Conservation (phyloP, 805 yeast species). For the Kodamaea restingae region DNA sequence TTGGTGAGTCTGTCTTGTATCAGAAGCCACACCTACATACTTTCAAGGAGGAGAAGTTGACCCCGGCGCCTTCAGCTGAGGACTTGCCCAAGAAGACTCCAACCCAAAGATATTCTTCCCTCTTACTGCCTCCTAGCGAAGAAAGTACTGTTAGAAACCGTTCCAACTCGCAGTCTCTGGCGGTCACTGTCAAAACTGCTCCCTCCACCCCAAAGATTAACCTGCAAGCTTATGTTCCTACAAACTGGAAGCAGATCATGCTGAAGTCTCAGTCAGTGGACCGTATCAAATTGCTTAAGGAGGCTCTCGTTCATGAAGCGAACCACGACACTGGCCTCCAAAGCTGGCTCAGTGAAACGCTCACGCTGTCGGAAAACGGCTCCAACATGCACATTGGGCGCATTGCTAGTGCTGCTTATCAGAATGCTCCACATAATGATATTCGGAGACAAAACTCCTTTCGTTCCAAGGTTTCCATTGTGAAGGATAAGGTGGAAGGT, state of each 20-base stretch:
- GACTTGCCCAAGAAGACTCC: slow-evolving; percentile 2
- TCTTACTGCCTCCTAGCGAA: not conserved
- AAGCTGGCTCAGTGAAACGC: slow-evolving; percentile 50
- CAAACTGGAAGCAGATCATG: slow-evolving; percentile 41
- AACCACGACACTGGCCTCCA: slow-evolving; percentile 55
- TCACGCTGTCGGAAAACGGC: slow-evolving; percentile 31
- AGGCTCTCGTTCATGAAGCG: slow-evolving; percentile 39
- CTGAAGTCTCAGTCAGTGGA: slow-evolving; percentile 37
- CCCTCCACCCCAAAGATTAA: slow-evolving; percentile 6
- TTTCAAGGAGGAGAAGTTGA: slow-evolving; percentile 25
- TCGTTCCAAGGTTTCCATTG: slow-evolving; percentile 45
- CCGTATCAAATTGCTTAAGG: slow-evolving; percentile 39
- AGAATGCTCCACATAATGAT: slow-evolving; percentile 56
- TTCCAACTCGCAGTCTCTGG: slow-evolving; percentile 5
- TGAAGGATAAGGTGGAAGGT: slow-evolving; percentile 47
- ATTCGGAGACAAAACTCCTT: slow-evolving; percentile 46
- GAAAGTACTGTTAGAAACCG: not conserved
- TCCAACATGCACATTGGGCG: slow-evolving; percentile 44
- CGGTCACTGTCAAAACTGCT: not conserved
- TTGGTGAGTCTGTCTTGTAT: slow-evolving; percentile 22
- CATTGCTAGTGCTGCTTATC: slow-evolving; percentile 62
- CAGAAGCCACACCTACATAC: slow-evolving; percentile 17
- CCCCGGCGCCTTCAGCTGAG: slow-evolving; percentile 18
- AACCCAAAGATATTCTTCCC: slow-evolving; percentile 15
- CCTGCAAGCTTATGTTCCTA: slow-evolving; percentile 26